These are phyloP conservation scores for Ramaria sp. DNA, from an alignment of 768 basidiomycete species.

Conservation along the genomic window DNA sequence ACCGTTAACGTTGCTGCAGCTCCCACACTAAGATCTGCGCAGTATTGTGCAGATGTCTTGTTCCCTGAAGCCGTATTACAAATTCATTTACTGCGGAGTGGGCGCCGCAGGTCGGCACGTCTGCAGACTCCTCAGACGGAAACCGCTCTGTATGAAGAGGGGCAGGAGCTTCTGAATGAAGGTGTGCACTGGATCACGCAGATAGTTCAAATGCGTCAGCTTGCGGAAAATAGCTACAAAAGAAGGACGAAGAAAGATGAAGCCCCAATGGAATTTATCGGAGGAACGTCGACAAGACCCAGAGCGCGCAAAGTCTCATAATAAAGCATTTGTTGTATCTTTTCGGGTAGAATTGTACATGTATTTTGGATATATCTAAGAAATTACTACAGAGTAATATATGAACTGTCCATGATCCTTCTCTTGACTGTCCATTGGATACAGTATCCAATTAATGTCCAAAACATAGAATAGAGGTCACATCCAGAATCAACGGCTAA, in stretches of 20 bases:
- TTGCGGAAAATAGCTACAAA: constrained; percentile 1
- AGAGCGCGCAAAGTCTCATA: neutral
- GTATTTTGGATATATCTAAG: constrained; percentile 1
- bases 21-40: neutral
- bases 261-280: neutral
- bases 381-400: neutral
- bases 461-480: neutral
- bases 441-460: no score
- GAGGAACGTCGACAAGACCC: neutral
- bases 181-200: constrained; percentile 66
- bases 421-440: no score
- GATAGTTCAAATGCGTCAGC: constrained; percentile 30
- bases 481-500: neutral
- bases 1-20: neutral
- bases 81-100: constrained; percentile 61
- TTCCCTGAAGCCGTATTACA: constrained; percentile 64
- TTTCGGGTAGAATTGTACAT: neutral
- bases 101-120: constrained; percentile 37
- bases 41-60: constrained; percentile 39
- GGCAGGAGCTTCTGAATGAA: constrained; percentile 25
- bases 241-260: neutral
- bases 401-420: no score
- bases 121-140: constrained; percentile 48
- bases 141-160: constrained; percentile 37
- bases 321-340: neutral